phyloP scores from a whole-genome alignment of 768 basidiomycete genomes.

The Sarcodon sp. region DNA sequence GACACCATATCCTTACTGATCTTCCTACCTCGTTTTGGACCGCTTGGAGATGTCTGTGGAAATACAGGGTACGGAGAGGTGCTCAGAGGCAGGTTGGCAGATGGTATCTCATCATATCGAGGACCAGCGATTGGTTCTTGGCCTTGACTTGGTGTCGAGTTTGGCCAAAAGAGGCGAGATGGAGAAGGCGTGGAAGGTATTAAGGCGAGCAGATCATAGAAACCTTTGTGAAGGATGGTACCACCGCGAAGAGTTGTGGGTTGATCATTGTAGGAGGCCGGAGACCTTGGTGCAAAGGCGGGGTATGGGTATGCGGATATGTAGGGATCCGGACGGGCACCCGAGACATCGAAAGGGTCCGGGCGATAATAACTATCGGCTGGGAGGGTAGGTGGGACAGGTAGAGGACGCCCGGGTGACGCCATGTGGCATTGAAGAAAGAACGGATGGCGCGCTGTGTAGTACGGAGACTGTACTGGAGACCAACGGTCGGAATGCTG shows the following conservation, averaged over 20 bases:
- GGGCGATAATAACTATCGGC: background rate
- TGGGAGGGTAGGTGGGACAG: conserved; percentile 14
- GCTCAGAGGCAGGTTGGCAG: conserved; percentile 16
- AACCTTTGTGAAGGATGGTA: conserved; percentile 78
- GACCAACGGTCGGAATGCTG: too few species aligned
- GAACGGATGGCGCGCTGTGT: too few species aligned
- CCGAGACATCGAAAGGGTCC: too few species aligned
- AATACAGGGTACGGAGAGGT: conserved; percentile 15
- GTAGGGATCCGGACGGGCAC: conserved; percentile 5
- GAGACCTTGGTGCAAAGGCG: conserved; percentile 13
- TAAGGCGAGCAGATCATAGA: conserved; percentile 75
- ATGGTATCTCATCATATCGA: conserved; percentile 47
- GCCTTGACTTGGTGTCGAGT: conserved; percentile 16
- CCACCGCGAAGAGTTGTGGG: conserved; percentile 47
- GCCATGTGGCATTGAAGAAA: conserved; percentile 5
- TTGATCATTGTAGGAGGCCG: conserved; percentile 24
- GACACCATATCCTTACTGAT: conserved; percentile 89
- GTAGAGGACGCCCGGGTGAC: conserved; percentile 18
- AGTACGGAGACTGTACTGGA: too few species aligned
- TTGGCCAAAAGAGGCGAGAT: conserved; percentile 44
- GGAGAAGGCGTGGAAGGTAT: conserved; percentile 56
- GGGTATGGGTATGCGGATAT: conserved; percentile 24
- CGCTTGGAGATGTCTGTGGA: conserved; percentile 18
- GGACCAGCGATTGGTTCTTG: conserved; percentile 45
- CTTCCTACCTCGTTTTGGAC: conserved; percentile 41